These are phyloP conservation scores for Clonostachys sp. DNA, from an alignment of 2,329 filamentous ascomycete species.

Conservation along the genomic window DNA sequence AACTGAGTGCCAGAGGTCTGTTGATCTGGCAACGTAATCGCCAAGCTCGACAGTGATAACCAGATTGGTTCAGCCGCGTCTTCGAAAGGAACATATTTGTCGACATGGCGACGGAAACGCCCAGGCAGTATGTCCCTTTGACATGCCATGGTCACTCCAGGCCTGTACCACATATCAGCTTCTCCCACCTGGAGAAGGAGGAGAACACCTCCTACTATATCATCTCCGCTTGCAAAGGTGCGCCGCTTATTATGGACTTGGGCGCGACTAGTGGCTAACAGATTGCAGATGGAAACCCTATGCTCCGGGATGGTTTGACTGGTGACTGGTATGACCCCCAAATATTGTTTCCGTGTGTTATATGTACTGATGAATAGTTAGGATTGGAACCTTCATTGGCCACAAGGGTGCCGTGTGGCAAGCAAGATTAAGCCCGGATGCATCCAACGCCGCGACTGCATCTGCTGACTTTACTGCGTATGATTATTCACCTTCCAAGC, in stretches of 20 bases:
- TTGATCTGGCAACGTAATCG: no score
- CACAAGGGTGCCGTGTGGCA: slow-evolving; percentile 99
- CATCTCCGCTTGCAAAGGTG: slow-evolving; percentile 89
- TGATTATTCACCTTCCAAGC: slow-evolving; percentile 20
- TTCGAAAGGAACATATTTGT: slow-evolving; percentile 1
- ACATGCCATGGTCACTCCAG: slow-evolving; percentile 94
- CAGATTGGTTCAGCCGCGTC: background rate
- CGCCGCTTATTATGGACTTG: slow-evolving; percentile 8
- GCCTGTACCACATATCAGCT: slow-evolving; percentile 86
- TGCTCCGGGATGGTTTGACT: slow-evolving; percentile 93
- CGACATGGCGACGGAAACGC: slow-evolving; percentile 26
- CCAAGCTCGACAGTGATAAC: no score
- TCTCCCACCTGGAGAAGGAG: slow-evolving; percentile 78
- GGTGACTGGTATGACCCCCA: slow-evolving; percentile 70
- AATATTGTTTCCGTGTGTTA: background rate
- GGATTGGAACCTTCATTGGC: slow-evolving; percentile 96
- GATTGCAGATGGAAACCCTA: slow-evolving; percentile 83
- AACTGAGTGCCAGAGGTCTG: no score
- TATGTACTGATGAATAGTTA: slow-evolving; percentile 47
- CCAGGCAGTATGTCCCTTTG: slow-evolving; percentile 71
- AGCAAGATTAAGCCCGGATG: slow-evolving; percentile 83
- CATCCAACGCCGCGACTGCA: slow-evolving; percentile 82
- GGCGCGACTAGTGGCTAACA: slow-evolving; percentile 11
- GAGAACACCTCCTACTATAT: slow-evolving; percentile 72
- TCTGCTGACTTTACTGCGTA: slow-evolving; percentile 95